These are phyloP conservation scores for Erigeron canadensis DNA, from an alignment of 129 eudicot genomes.

Conservation along the genomic window DNA sequence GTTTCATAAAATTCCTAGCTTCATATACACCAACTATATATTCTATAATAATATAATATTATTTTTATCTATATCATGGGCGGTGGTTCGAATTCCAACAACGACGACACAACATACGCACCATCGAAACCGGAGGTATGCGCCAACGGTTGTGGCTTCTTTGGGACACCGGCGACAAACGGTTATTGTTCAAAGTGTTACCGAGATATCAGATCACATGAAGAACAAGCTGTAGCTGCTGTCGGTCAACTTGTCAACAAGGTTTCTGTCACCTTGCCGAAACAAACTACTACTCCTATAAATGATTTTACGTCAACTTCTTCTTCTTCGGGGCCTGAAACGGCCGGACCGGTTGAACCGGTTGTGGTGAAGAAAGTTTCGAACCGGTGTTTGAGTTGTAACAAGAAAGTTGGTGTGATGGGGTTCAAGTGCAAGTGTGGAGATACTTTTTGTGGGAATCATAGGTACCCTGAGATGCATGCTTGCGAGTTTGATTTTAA, in stretches of 20 bases:
- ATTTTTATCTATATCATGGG: too few relatives aligned
- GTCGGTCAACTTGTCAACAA: conserved; percentile 38
- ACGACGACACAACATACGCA: conserved; percentile 54
- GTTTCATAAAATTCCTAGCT: background rate
- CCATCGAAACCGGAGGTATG: conserved; percentile 65
- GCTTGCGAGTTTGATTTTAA: conserved; percentile 64
- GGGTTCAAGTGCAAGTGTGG: conserved; percentile 77
- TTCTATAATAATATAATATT: too few relatives aligned
- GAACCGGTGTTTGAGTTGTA: conserved; percentile 59
- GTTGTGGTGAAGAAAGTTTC: conserved; percentile 11
- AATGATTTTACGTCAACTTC: background rate
- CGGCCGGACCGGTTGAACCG: background rate
- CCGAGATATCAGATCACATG: conserved; percentile 38
- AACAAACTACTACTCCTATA: too few relatives aligned
- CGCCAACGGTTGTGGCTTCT: conserved; percentile 86
- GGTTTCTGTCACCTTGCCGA: background rate
- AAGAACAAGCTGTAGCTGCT: conserved; percentile 53
- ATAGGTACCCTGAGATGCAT: conserved; percentile 73
- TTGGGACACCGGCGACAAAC: conserved; percentile 72
- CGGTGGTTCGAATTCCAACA: conserved; percentile 47
- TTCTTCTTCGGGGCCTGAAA: conserved; percentile 18
- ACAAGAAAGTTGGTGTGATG: conserved; percentile 66
- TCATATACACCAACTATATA: too few relatives aligned
- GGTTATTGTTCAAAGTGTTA: conserved; percentile 77
- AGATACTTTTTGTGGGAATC: conserved; percentile 66